A percentile compares a stretch with the other conserved stretches of the same genome.
These are phyloP conservation scores for Isatis tinctoria DNA, from an alignment of 345 rosid species.

Conservation along the genomic window DNA sequence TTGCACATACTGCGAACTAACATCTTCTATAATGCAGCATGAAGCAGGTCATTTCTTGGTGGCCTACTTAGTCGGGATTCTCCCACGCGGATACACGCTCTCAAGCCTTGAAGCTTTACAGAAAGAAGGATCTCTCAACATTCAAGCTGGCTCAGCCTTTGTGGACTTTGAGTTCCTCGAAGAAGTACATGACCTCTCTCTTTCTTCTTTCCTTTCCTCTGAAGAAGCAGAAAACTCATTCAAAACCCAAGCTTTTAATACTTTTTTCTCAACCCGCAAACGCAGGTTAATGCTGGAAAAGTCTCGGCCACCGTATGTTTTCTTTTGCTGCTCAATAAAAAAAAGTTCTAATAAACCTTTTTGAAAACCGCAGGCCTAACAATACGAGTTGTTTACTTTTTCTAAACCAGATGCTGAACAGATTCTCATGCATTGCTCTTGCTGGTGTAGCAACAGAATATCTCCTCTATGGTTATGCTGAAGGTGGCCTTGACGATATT, in stretches of 20 bases:
- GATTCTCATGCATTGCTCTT: slow-evolving; percentile 82
- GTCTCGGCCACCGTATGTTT: slow-evolving; percentile 66
- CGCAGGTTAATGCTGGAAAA: slow-evolving; percentile 77
- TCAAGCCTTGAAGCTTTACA: slow-evolving; percentile 74
- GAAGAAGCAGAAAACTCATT: slow-evolving; percentile 1
- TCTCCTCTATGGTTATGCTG: slow-evolving; percentile 70
- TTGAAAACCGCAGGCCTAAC: not conserved
- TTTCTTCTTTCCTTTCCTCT: not conserved
- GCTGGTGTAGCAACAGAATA: slow-evolving; percentile 87
- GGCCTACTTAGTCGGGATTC: slow-evolving; percentile 80
- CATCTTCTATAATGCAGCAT: slow-evolving; percentile 46
- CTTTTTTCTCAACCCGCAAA: not conserved
- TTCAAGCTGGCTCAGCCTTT: slow-evolving; percentile 91
- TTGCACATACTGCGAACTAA: not conserved
- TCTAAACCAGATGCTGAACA: slow-evolving; percentile 64
- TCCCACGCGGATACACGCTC: slow-evolving; percentile 70
- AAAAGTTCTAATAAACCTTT: not conserved
- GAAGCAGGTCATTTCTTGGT: slow-evolving; percentile 99
- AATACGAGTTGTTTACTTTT: not conserved
- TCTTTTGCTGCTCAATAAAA: not conserved
- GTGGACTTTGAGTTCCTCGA: slow-evolving; percentile 87
- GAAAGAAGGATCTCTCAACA: slow-evolving; percentile 88
- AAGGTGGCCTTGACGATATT: slow-evolving; percentile 85
- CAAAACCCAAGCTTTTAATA: slow-evolving; percentile 12
- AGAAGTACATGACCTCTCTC: slow-evolving; percentile 47